These are phyloP conservation scores for Leccinum sublutescens DNA, from an alignment of 768 basidiomycete genomes.

Conservation along the genomic window DNA sequence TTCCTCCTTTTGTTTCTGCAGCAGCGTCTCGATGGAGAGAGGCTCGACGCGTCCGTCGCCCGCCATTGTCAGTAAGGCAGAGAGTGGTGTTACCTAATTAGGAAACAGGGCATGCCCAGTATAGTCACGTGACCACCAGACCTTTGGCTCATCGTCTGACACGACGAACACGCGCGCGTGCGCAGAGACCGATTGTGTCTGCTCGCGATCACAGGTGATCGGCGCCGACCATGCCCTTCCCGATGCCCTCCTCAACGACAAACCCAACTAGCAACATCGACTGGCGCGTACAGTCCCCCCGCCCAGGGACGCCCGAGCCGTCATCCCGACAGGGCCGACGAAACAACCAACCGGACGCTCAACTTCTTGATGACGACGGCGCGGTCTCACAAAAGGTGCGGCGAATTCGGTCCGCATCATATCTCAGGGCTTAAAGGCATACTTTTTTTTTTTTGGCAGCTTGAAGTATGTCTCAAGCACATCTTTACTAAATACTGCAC, in stretches of 20 bases:
- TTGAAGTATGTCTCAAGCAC: slow-evolving; percentile 68
- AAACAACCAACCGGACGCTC: slow-evolving; percentile 47
- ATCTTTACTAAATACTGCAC: slow-evolving; percentile 80
- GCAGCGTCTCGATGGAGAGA: slow-evolving; percentile 82
- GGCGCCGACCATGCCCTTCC: slow-evolving; percentile 14
- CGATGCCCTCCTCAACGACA: slow-evolving; percentile 9
- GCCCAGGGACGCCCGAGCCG: slow-evolving; percentile 62
- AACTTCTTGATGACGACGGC: slow-evolving; percentile 70
- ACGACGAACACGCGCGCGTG: slow-evolving; percentile 17
- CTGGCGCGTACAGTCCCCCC: slow-evolving; percentile 43
- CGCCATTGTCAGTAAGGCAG: slow-evolving; percentile 43
- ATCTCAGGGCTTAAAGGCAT: not conserved
- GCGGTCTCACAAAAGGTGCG: slow-evolving; percentile 60
- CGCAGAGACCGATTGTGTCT: slow-evolving; percentile 5
- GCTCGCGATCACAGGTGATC: slow-evolving; percentile 21
- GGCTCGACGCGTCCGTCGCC: slow-evolving; percentile 52
- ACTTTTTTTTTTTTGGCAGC: slow-evolving; percentile 34
- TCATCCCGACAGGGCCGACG: slow-evolving; percentile 58
- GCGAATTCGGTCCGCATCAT: slow-evolving; percentile 3
- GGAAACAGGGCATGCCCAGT: not conserved
- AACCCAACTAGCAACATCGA: slow-evolving; percentile 5
- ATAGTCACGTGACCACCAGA: slow-evolving; percentile 14
- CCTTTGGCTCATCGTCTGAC: slow-evolving; percentile 20
- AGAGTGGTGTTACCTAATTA: slow-evolving; percentile 8
- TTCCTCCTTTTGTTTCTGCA: slow-evolving; percentile 85